A percentile compares a stretch with the other conserved stretches of the same genome.
phyloP scores from a whole-genome alignment of 2,329 filamentous ascomycete genomes.

The Penicillium brevicompactum region DNA sequence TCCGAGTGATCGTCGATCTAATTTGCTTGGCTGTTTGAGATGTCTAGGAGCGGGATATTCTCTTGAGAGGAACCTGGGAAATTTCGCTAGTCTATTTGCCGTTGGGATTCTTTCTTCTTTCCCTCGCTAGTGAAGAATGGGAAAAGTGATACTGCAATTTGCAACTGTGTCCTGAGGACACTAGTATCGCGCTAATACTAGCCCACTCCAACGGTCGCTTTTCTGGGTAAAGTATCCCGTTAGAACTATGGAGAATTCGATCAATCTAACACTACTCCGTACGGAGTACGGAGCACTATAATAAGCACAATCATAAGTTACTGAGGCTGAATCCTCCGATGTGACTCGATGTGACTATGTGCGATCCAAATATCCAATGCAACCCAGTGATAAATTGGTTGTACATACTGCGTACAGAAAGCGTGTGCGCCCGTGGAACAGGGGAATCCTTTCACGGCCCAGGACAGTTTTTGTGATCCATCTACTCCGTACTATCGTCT shows the following conservation, averaged over 20 bases:
- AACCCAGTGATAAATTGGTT: not conserved
- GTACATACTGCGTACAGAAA: not conserved
- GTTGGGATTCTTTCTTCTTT: too few species aligned
- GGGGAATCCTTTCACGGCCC: not conserved
- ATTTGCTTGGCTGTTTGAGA: not conserved
- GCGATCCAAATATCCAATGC: not conserved
- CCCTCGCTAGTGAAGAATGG: not conserved
- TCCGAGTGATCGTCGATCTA: not conserved
- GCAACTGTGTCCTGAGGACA: not conserved
- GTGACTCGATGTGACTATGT: not conserved
- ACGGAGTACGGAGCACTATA: not conserved
- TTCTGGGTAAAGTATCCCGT: not conserved
- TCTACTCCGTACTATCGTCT: not conserved
- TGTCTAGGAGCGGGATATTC: not conserved
- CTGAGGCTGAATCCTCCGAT: not conserved
- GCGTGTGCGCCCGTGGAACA: not conserved
- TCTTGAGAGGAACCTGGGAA: too few species aligned
- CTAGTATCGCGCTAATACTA: not conserved
- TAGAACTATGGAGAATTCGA: slow-evolving; percentile 8
- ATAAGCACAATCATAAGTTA: not conserved
- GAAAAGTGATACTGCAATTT: not conserved
- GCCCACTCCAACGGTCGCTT: slow-evolving; percentile 2
- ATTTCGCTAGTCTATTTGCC: too few species aligned
- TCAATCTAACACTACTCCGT: not conserved
- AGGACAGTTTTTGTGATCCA: not conserved